Evolutionary conservation across 1,284 basidiomycete species (phyloP).

Genomic region (Vanrija pseudolonga): DNA sequence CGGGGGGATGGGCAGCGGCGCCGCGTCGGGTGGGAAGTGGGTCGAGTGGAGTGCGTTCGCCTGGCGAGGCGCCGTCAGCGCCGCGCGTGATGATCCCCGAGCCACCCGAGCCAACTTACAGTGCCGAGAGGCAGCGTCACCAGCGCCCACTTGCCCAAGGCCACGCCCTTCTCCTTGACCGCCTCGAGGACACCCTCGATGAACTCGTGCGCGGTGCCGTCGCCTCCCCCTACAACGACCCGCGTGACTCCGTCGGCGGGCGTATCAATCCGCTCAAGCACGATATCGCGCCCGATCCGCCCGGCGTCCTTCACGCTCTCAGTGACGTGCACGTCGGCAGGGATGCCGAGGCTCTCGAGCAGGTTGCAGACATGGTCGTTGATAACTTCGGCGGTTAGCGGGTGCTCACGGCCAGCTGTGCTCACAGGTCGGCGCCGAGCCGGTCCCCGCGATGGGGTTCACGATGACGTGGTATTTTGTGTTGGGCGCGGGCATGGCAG

Average conservation of each 20-base stretch:
- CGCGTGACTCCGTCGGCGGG: conserved; percentile 36
- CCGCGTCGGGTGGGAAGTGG: conserved; percentile 48
- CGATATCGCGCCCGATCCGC: conserved; percentile 52
- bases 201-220: conserved; percentile 86
- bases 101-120: conserved; percentile 22
- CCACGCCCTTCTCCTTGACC: not conserved
- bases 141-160: conserved; percentile 36
- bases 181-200: conserved; percentile 58
- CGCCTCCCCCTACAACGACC: conserved; percentile 72
- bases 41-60: conserved; percentile 81
- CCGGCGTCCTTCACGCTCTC: conserved; percentile 60
- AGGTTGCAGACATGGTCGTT: conserved; percentile 61
- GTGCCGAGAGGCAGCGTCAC: conserved; percentile 70
- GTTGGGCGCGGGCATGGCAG: too few relatives aligned
- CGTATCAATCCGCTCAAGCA: conserved; percentile 51
- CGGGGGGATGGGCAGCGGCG: not conserved
- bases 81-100: too few relatives aligned
- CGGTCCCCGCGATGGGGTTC: conserved; percentile 36
- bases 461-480: conserved; percentile 25
- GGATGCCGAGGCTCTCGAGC: conserved; percentile 50
- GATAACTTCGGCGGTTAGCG: conserved; percentile 52
- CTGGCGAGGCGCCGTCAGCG: too few relatives aligned
- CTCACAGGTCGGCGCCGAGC: conserved; percentile 31
- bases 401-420: not conserved
- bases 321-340: conserved; percentile 55